These are phyloP conservation scores for Lotmaria passim DNA, from an alignment of 208 protist genomes.

Conservation along the genomic window DNA sequence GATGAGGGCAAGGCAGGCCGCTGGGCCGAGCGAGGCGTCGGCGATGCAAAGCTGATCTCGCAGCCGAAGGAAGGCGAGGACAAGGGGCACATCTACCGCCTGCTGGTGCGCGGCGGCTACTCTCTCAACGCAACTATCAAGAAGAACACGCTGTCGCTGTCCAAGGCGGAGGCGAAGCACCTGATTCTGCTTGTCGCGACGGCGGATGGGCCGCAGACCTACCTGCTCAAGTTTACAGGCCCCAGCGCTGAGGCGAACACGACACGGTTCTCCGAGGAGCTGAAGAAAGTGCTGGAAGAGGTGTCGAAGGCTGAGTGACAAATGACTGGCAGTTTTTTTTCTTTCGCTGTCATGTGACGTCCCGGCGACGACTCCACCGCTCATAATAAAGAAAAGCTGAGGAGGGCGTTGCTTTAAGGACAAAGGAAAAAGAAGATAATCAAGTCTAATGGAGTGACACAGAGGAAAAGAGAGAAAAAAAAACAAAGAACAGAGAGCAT, in stretches of 20 bases:
- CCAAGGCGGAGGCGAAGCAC: slow-evolving; percentile 55
- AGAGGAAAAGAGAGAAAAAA: too few relatives aligned
- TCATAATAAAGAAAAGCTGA: background rate
- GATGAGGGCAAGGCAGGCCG: slow-evolving; percentile 39
- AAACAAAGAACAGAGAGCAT: too few relatives aligned
- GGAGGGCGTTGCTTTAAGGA: background rate
- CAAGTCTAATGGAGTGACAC: too few relatives aligned
- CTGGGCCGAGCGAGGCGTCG: slow-evolving; percentile 73
- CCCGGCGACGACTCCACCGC: background rate
- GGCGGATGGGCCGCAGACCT: slow-evolving; percentile 43
- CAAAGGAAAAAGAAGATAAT: background rate
- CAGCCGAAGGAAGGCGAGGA: slow-evolving; percentile 34
- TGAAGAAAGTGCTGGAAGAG: slow-evolving; percentile 42
- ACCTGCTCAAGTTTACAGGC: slow-evolving; percentile 76
- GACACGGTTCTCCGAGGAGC: slow-evolving; percentile 53
- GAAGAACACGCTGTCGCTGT: slow-evolving; percentile 54
- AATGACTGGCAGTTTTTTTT: background rate
- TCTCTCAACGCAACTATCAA: slow-evolving; percentile 63
- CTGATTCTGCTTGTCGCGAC: slow-evolving; percentile 56
- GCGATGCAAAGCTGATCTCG: slow-evolving; percentile 70
- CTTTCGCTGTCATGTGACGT: background rate
- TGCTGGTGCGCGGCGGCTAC: slow-evolving; percentile 86
- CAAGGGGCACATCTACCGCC: slow-evolving; percentile 47
- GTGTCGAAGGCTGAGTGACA: slow-evolving; percentile 7
- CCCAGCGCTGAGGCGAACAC: slow-evolving; percentile 50